Evolutionary conservation across 1,139 yeast genomes (phyloP), one percentile per base, ranked within the genome.

Genomic region (Nakaseomyces uthaithaninus): DNA sequence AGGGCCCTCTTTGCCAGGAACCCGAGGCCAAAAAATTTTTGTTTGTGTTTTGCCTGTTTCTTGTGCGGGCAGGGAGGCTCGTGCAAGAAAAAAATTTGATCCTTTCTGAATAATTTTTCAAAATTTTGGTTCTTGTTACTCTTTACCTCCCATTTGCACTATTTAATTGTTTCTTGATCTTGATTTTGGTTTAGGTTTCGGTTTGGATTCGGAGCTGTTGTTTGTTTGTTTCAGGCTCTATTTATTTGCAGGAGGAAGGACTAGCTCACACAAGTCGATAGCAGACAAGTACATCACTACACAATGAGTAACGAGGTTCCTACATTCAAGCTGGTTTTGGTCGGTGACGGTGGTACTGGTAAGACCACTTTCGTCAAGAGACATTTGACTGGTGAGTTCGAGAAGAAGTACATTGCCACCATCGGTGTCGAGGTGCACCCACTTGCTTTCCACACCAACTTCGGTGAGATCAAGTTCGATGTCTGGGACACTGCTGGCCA

Each of bases 401-500:
- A 93, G 72, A 93, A 93, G 75, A 89, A 89, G 71, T 93, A 93
- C 75, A 86, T 85, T 68, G 98, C 98, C 65, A 93, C 98, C 47
- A 84, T 89, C 63, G 98, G 98, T 75, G 99, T 93, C 54, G 98
- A 93, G 69, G 98, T 93, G 53, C 96, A 91, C 67, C 98, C 98
- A 56, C 80, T 93, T 69, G 89, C 94, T 39, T 93, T 93, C 81
- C 86, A 80, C 82, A 93, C 99, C 66, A 91, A 91, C 76, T 91
- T 74, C 62, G 99, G 99, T 71, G 96, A 91, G 72, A 86, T 93
- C 72, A 89, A 86, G 70, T 93, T 93, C 69, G 96, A 93, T 65
- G 96, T 91, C 59, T 93, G 99, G 99, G 99, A 93, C 69, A 93
- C 98, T 48, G 99, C 99, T 45, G 99, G 98, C 52, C 99, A 93